Evolutionary conservation across 2,329 filamentous ascomycete genomes (phyloP), one percentile per base, ranked within the genome.

Genomic region (Exophiala sp.): DNA sequence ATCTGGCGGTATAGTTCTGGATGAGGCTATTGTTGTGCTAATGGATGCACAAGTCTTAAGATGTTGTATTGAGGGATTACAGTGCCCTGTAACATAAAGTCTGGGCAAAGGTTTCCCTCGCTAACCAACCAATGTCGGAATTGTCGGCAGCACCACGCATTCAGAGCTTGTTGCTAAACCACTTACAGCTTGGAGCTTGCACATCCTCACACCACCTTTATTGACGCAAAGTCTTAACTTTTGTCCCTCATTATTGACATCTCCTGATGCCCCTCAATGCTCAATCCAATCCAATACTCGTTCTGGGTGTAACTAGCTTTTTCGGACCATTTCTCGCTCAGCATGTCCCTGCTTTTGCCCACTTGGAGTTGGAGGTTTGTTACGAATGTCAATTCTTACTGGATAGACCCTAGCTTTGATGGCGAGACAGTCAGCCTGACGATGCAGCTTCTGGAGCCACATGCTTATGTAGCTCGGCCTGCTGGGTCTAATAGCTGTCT

Each of bases 371-470:
- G 7, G 24, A 8, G 7, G 24, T 29, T 29, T 29, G 24, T 29
- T 29, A 29, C 24, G 24, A 29, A 29, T 29, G 24, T 29, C 24
- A 29, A 5, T 29, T 8, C 5, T 29, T 5, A 29, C 24, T 29
- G 24, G 24, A 29, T 8, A 29, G 24, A 29, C 24, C 24, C 24
- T 29, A 5, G 24, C 24, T 29, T 8, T 29, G 34, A 20, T n/a
- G 29, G 46, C 40, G 34, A 52, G 50, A 46, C 50, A 52, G 29
- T 39, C 14, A 35, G 46, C 39, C 50, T 52, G 39, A 52, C 50
- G 42, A 47, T 52, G 50, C 50, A 52, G 47, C 35, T 41, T 24
- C 32, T 49, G 47, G 21, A 39, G 18, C 20, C 20, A 14, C n/a
- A 18, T 12, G 29, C 47, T 39, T 44, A 42, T 41, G 50, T 45